Conservation (phyloP, 2,329 filamentous ascomycete genomes). For the Microsporum canis region DNA sequence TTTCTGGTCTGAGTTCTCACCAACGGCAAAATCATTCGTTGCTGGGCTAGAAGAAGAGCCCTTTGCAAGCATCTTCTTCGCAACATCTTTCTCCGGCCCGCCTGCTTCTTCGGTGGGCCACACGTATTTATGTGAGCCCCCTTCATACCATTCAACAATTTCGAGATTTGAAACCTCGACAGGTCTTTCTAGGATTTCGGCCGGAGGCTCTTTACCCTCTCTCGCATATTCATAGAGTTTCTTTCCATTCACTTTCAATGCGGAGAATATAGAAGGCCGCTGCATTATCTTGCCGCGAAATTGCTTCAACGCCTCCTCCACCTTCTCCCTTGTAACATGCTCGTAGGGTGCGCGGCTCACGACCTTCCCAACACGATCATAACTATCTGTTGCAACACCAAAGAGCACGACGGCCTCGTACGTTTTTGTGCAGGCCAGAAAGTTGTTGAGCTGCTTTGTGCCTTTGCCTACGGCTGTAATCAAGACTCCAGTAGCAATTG, state of each 20-base stretch:
- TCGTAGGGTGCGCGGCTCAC: conserved; percentile 63
- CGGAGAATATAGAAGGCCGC: conserved; percentile 84
- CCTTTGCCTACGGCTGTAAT: conserved; percentile 78
- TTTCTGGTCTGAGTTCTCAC: conserved; percentile 9
- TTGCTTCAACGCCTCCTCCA: conserved; percentile 61
- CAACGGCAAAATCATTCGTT: conserved; percentile 6
- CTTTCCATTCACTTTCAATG: conserved; percentile 86
- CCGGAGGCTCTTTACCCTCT: conserved; percentile 73
- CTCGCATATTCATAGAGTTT: conserved; percentile 92
- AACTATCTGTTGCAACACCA: conserved; percentile 83
- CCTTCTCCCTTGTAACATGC: conserved; percentile 65
- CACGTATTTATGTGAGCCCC: conserved; percentile 63
- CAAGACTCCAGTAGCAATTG: conserved; percentile 83
- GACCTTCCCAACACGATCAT: conserved; percentile 77
- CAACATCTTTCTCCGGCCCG: conserved; percentile 61
- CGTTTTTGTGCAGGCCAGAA: conserved; percentile 79
- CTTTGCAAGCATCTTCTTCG: conserved; percentile 51
- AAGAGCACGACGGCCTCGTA: conserved; percentile 88
- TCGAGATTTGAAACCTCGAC: conserved; percentile 70
- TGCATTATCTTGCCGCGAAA: conserved; percentile 82
- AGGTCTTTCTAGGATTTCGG: conserved; percentile 68
- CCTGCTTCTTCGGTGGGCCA: conserved; percentile 74
- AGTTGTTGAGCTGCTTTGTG: conserved; percentile 69
- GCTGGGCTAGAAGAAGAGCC: conserved; percentile 15
- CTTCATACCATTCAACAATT: conserved; percentile 71